These are phyloP conservation scores for Diaporthe sp. DNA, from an alignment of 2,329 filamentous ascomycete species.

Conservation along the genomic window DNA sequence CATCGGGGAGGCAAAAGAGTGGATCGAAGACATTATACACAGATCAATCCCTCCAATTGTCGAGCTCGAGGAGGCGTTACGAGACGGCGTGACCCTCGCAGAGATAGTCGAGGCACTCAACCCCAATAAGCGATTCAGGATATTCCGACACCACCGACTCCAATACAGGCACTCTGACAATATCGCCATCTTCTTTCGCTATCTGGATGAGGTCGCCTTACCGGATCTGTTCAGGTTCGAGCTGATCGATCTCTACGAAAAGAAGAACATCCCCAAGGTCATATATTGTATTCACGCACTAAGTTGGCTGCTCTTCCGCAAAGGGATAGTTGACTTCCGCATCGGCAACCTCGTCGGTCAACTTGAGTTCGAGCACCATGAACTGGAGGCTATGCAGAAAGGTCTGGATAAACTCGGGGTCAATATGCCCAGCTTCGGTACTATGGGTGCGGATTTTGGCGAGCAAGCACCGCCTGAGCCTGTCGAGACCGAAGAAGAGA, in stretches of 20 bases:
- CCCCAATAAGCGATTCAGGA: constrained; percentile 80
- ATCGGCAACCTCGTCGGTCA: constrained; percentile 98
- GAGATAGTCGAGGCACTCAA: constrained; percentile 93
- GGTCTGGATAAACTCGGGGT: constrained; percentile 95
- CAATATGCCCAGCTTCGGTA: constrained; percentile 97
- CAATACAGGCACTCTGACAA: constrained; percentile 98
- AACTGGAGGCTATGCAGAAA: constrained; percentile 96
- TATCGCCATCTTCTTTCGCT: constrained; percentile 95
- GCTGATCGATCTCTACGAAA: constrained; percentile 97
- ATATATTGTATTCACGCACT: constrained; percentile 98
- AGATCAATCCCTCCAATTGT: constrained; percentile 91
- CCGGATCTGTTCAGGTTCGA: constrained; percentile 98
- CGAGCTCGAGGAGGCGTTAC: constrained; percentile 90
- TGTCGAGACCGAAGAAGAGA: constrained; percentile 91
- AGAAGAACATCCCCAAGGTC: constrained; percentile 99
- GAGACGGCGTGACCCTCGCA: constrained; percentile 93
- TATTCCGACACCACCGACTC: constrained; percentile 87
- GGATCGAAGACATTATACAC: constrained; percentile 94
- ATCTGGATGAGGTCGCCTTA: constrained; percentile 90
- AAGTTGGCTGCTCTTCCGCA: constrained; percentile 96
- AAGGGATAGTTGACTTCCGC: constrained; percentile 94
- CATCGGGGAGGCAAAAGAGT: constrained; percentile 98
- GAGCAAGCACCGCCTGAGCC: constrained; percentile 78
- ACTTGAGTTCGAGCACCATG: constrained; percentile 96
- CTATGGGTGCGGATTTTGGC: constrained; percentile 96